Base-by-base conservation (phyloP, 75 land plant genomes). In the Cupressus sempervirens region DNA sequence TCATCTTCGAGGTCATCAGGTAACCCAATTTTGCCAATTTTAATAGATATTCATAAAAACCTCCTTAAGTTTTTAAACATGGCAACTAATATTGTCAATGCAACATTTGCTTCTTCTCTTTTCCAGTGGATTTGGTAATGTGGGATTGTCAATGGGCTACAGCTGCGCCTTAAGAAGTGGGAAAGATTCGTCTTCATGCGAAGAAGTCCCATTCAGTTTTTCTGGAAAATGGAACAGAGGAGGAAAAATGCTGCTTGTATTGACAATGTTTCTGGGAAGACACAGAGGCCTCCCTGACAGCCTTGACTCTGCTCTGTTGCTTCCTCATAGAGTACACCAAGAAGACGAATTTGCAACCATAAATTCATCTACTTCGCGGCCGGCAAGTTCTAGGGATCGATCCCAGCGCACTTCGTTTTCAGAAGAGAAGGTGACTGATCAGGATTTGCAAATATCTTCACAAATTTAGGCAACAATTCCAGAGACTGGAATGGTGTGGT, bases 1-100 rank as follows among this genome's bases (percentile, higher is more conserved):
- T 90, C 75, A 45, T 90, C 52, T 90, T 88, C 84, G 91, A 90
- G 54, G 86, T 90, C 82, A 88, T 86, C 70, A 90, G 90, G 91
- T 88, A 83, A 11, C 11, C 82, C 15, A 36, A 32, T 23, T 34
- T 80, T 11, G 10, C 52, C 52, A 50, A 14, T 50, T 48, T 7
- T 7, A 48, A 7, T 7, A 7, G 0, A 15, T 0, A 15, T 9
- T 74, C 26, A 34, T 74, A 11, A 29, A 29, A 74, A 1, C 0
- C 35, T 11, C 12, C 30, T 74, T 1, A 29, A 29, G 0, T 34
- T 34, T 12, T 9, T 74, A 20, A 12, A 74, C 76, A 74, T 20
- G 30, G 11, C 35, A 20, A 29, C 9, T 74, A 14, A 29, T 29
- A 74, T 74, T 50, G 11, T 50, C 13, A 50, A 50, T 50, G 1